phyloP scores from a whole-genome alignment of 1,139 yeast genomes.

The Yamadazyma friedrichii region DNA sequence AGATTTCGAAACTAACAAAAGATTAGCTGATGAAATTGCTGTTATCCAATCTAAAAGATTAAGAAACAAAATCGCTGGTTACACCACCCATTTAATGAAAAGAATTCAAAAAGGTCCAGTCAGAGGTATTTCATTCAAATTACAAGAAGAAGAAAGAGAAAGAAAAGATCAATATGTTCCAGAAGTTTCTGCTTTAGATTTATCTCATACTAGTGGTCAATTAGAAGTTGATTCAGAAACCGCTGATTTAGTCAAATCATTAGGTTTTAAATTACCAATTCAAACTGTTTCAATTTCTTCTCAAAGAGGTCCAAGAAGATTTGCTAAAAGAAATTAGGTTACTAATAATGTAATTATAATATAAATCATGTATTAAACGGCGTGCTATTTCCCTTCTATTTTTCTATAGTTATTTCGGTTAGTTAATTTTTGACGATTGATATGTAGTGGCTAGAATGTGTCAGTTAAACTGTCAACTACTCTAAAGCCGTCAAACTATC shows the following conservation, averaged over 20 bases:
- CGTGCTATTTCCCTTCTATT: not conserved
- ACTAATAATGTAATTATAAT: slow-evolving; percentile 7
- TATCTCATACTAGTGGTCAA: slow-evolving; percentile 93
- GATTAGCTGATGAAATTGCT: slow-evolving; percentile 98
- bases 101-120: slow-evolving; percentile 99
- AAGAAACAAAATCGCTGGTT: slow-evolving; percentile 99
- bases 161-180: slow-evolving; percentile 99
- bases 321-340: slow-evolving; percentile 85
- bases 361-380: slow-evolving; percentile 5
- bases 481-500: too few relatives aligned
- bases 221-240: slow-evolving; percentile 98
- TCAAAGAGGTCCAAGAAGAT: slow-evolving; percentile 92
- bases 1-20: slow-evolving; percentile 99
- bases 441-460: too few relatives aligned
- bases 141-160: slow-evolving; percentile 99
- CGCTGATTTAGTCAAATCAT: slow-evolving; percentile 91
- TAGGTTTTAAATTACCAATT: slow-evolving; percentile 95
- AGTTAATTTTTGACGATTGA: too few relatives aligned
- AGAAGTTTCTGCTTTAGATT: slow-evolving; percentile 99
- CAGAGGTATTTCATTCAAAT: slow-evolving; percentile 99
- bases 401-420: not conserved
- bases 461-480: too few relatives aligned
- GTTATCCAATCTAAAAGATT: slow-evolving; percentile 99
- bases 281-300: slow-evolving; percentile 90
- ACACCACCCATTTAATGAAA: slow-evolving; percentile 99